These are phyloP conservation scores for Epichloe brachyelytri DNA, from an alignment of 2,329 filamentous ascomycete species.

Conservation along the genomic window DNA sequence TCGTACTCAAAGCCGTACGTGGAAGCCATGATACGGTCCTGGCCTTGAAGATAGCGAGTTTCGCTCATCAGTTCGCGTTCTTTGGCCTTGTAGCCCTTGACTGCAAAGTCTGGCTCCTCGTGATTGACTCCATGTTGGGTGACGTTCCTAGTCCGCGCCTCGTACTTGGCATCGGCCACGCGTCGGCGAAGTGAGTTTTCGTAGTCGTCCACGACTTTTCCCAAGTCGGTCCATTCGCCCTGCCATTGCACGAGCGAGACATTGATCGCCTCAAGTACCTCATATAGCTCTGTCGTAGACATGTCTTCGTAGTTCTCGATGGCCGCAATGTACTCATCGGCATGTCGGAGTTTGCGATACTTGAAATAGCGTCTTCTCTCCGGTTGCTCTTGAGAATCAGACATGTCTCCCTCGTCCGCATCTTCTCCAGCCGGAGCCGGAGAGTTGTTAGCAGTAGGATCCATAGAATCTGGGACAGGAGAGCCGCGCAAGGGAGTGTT, in stretches of 20 bases:
- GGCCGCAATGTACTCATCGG: conserved; percentile 33
- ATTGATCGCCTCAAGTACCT: conserved; percentile 31
- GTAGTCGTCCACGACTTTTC: conserved; percentile 40
- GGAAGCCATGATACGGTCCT: conserved; percentile 46
- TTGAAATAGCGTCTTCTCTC: conserved; percentile 22
- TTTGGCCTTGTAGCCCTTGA: conserved; percentile 39
- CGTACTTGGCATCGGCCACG: conserved; percentile 33
- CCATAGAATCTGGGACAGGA: conserved; percentile 24
- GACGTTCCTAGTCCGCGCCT: conserved; percentile 30
- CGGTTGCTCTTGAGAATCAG: conserved; percentile 21
- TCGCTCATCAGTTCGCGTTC: conserved; percentile 30
- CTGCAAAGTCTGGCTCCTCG: conserved; percentile 37
- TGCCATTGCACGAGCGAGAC: conserved; percentile 38
- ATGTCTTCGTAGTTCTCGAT: conserved; percentile 39
- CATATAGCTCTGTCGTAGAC: conserved; percentile 31
- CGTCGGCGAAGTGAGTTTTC: conserved; percentile 42
- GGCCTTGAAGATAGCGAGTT: conserved; percentile 33
- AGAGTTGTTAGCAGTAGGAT: conserved; percentile 25
- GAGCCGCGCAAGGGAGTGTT: conserved; percentile 27
- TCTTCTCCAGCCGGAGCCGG: conserved; percentile 25
- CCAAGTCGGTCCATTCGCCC: conserved; percentile 37
- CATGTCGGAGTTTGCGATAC: conserved; percentile 38
- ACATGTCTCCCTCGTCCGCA: conserved; percentile 22
- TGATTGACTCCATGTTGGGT: conserved; percentile 27
- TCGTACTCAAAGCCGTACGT: conserved; percentile 51